Evolutionary conservation across 2,329 filamentous ascomycete species (phyloP), one percentile per base, ranked within the genome.

Genomic region (Pyrenochaeta sp.): DNA sequence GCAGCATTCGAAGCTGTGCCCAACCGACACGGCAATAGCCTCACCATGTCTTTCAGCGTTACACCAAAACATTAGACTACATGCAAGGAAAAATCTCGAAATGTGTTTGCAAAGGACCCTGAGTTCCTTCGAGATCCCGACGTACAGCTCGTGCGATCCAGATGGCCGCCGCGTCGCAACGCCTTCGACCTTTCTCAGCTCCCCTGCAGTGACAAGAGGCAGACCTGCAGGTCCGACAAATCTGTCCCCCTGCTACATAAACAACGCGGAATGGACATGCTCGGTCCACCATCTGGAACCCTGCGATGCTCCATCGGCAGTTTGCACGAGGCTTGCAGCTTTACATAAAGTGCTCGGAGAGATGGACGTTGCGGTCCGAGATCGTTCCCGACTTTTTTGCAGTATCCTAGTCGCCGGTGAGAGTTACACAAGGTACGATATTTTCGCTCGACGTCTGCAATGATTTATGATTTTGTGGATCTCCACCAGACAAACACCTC

Each of bases 271-370:
- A 39, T 44, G 44, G 39, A 40, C 28, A 49, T 57, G 49, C 54
- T 52, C 48, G 42, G 46, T 30, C 44, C 48, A 45, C 36, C 34
- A 22, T 24, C 40, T 40, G 13, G 27, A 27, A 30, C 43, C 25
- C 51, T 39, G 30, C 19, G 19, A 50, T 43, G 30, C 42, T 40
- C 40, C 25, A 22, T 37, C 19, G 40, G 30, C 30, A 24, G 40
- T 40, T 51, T 50, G 40, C 47, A 42, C 22, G 40, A 5, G 55
- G 49, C 54, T 53, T 57, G 50, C 54, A 50, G 36, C 12, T 28
- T 27, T 47, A 30, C 50, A 49, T 57, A 44, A 30, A 12, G 44
- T 52, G 50, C 25, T 30, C 30, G 28, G 45, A 52, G 27, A 15
- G 37, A 46, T 40, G 37, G 52, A 45, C 15, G 24, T 47, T 47